Evolutionary conservation across 108 stramenopile genomes (phyloP).

Genomic region (Stephanodiscus minutulus): DNA sequence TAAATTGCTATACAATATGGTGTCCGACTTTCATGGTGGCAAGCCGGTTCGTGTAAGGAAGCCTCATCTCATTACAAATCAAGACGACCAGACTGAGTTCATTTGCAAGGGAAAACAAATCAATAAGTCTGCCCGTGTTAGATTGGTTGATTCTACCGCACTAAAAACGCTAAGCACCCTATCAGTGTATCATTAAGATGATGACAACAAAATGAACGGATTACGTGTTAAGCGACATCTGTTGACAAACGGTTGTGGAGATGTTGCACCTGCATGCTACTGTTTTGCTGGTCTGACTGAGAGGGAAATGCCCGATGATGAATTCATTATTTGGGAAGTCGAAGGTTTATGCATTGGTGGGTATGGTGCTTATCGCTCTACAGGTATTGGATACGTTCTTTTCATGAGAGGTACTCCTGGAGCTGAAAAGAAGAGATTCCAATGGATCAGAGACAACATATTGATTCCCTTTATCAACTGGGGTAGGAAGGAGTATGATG

Average conservation of each 20-base stretch:
- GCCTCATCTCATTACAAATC: not conserved
- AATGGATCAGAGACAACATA: too few relatives aligned
- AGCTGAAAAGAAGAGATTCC: not conserved
- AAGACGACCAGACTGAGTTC: slow-evolving; percentile 2
- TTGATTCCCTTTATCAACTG: too few relatives aligned
- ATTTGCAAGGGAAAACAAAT: slow-evolving; percentile 1
- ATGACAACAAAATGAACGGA: not conserved
- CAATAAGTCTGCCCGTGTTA: not conserved
- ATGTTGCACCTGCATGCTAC: not conserved
- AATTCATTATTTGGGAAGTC: not conserved
- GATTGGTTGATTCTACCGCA: not conserved
- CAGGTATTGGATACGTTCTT: not conserved
- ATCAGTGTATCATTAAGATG: slow-evolving; percentile 6
- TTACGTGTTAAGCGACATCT: not conserved
- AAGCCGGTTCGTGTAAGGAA: slow-evolving; percentile 4
- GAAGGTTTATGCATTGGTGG: slow-evolving; percentile 10
- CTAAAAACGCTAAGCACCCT: not conserved
- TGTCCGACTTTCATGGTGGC: not conserved
- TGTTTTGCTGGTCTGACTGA: not conserved
- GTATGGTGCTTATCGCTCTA: not conserved
- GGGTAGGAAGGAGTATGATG: too few relatives aligned
- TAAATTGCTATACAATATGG: not conserved
- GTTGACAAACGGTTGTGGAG: not conserved
- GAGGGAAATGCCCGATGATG: not conserved
- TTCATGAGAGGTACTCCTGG: not conserved